Conservation (phyloP, 1,284 basidiomycete species). For the Rhodofomes roseus region DNA sequence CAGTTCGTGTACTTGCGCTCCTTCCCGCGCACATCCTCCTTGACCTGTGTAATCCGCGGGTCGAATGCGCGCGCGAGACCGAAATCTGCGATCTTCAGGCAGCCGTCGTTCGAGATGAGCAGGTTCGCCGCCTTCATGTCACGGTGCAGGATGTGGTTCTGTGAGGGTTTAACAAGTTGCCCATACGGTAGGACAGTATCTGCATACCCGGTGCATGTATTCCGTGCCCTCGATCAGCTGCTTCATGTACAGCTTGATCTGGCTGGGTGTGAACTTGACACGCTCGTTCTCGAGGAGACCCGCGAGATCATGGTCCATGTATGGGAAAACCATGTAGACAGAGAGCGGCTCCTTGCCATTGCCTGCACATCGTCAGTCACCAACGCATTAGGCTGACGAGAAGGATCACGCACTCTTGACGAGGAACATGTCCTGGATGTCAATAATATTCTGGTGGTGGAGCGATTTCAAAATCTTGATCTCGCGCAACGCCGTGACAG, state of each 20-base stretch:
- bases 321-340: slow-evolving; percentile 98
- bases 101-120: slow-evolving; percentile 85
- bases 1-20: slow-evolving; percentile 91
- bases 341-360: slow-evolving; percentile 71
- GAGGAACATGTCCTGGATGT: slow-evolving; percentile 91
- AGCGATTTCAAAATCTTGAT: slow-evolving; percentile 95
- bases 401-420: slow-evolving; percentile 50
- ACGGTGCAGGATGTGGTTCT: slow-evolving; percentile 96
- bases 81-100: slow-evolving; percentile 92
- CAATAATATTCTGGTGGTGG: slow-evolving; percentile 82
- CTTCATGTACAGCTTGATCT: slow-evolving; percentile 95
- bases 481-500: slow-evolving; percentile 95
- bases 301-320: slow-evolving; percentile 99
- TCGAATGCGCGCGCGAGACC: slow-evolving; percentile 86
- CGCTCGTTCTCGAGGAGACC: slow-evolving; percentile 90
- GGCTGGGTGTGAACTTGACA: slow-evolving; percentile 75
- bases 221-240: slow-evolving; percentile 93
- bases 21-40: slow-evolving; percentile 41
- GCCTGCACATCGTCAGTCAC: slow-evolving; percentile 33
- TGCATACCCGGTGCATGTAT: slow-evolving; percentile 86
- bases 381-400: neutral
- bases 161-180: slow-evolving; percentile 11
- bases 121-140: slow-evolving; percentile 99
- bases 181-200: slow-evolving; percentile 6
- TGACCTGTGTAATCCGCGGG: slow-evolving; percentile 39